Evolutionary conservation across 2,329 filamentous ascomycete genomes (phyloP).

Genomic region (Ophiostoma novo-ulmi): DNA sequence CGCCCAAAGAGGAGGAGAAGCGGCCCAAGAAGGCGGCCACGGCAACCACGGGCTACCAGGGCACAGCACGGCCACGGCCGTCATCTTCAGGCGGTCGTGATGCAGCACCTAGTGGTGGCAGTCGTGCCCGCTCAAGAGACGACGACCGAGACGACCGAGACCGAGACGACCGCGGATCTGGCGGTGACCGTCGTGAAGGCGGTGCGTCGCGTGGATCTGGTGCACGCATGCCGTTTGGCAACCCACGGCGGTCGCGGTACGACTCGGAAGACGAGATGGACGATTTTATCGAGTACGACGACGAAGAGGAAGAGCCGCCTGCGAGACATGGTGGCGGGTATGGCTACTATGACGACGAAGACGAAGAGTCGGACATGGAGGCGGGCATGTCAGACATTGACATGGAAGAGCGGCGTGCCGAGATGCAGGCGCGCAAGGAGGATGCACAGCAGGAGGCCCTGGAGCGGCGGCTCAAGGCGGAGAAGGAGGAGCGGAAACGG

Average conservation of each 20-base stretch:
- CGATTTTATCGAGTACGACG: slow-evolving; percentile 58
- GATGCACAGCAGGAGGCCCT: slow-evolving; percentile 60
- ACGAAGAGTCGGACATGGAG: slow-evolving; percentile 72
- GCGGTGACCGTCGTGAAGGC: neutral
- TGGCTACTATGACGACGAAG: slow-evolving; percentile 42
- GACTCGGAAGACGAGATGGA: slow-evolving; percentile 57
- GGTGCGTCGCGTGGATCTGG: slow-evolving; percentile 7
- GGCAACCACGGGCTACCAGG: slow-evolving; percentile 61
- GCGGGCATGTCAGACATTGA: slow-evolving; percentile 70
- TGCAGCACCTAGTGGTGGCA: slow-evolving; percentile 32
- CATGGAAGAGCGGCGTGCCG: slow-evolving; percentile 61
- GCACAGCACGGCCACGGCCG: slow-evolving; percentile 57
- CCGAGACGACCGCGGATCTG: neutral
- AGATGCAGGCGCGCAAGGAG: slow-evolving; percentile 59
- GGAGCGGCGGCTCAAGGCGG: slow-evolving; percentile 55
- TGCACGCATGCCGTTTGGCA: slow-evolving; percentile 22
- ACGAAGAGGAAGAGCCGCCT: slow-evolving; percentile 45
- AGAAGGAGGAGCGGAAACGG: slow-evolving; percentile 55
- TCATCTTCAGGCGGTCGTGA: slow-evolving; percentile 29
- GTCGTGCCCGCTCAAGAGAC: neutral
- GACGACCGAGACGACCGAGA: slow-evolving; percentile 6
- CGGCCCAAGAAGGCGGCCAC: slow-evolving; percentile 57
- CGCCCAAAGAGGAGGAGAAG: slow-evolving; percentile 44
- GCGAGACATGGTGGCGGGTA: slow-evolving; percentile 26
- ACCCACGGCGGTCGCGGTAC: slow-evolving; percentile 39